Evolutionary conservation across 2,329 filamentous ascomycete species (phyloP).

Genomic region (Microdochium paspali): DNA sequence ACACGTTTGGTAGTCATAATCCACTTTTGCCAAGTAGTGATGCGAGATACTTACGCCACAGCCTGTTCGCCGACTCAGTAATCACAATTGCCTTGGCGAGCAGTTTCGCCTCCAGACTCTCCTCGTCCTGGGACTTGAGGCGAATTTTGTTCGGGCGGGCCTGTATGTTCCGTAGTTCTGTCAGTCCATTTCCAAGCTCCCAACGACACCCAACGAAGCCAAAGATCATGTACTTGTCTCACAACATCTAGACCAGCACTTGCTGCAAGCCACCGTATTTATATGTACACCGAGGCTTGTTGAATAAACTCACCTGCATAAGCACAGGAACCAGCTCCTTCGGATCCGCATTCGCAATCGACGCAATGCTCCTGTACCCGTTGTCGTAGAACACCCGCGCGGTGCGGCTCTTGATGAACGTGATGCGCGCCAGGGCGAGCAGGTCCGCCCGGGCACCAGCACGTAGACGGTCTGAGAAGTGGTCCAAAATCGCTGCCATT

Average conservation of each 20-base stretch:
- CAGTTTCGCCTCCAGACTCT: constrained; percentile 55
- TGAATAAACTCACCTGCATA: constrained; percentile 44
- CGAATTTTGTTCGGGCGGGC: constrained; percentile 58
- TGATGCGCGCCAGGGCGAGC: constrained; percentile 60
- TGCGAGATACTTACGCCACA: constrained; percentile 64
- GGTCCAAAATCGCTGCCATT: constrained; percentile 62
- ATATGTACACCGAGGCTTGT: no score
- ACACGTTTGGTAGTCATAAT: no score
- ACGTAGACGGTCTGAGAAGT: constrained; percentile 65
- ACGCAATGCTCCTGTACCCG: constrained; percentile 59
- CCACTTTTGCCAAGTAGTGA: no score
- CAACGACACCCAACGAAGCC: no score
- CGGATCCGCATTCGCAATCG: constrained; percentile 59
- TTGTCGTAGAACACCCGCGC: constrained; percentile 69
- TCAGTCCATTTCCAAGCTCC: no score
- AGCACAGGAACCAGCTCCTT: constrained; percentile 62
- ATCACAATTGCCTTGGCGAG: constrained; percentile 59
- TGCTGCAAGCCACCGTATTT: background rate
- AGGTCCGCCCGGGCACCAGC: constrained; percentile 65
- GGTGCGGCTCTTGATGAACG: constrained; percentile 69
- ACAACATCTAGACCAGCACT: background rate
- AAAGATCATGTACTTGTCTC: no score
- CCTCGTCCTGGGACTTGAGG: constrained; percentile 43
- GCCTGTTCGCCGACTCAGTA: constrained; percentile 54
- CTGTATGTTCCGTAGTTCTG: constrained; percentile 28